Evolutionary conservation across 495 filamentous ascomycete species (phyloP).

Genomic region (Aspergillus ostianus): DNA sequence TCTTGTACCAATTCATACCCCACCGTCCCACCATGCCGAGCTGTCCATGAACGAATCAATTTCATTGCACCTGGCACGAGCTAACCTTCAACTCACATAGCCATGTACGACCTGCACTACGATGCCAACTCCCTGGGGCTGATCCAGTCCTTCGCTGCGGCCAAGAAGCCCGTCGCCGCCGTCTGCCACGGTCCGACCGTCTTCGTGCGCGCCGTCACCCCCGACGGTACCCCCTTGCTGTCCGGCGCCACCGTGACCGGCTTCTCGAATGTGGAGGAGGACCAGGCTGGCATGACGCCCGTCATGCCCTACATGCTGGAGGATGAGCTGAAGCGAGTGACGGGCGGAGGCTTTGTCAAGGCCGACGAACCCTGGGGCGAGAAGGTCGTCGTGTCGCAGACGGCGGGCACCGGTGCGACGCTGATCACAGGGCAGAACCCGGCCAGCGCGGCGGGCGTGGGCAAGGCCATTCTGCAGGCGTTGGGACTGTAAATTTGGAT

Average conservation of each 20-base stretch:
- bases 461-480: constrained; percentile 46
- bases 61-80: not conserved
- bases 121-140: constrained; percentile 52
- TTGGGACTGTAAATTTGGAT: constrained; percentile 20
- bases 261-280: constrained; percentile 69
- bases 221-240: constrained; percentile 51
- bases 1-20: not conserved
- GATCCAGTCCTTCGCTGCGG: constrained; percentile 57
- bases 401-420: constrained; percentile 35
- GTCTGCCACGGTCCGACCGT: constrained; percentile 70
- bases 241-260: constrained; percentile 60
- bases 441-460: constrained; percentile 58
- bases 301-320: constrained; percentile 67
- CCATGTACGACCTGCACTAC: constrained; percentile 67
- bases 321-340: constrained; percentile 49
- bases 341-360: constrained; percentile 57
- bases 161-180: constrained; percentile 61
- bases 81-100: constrained; percentile 24
- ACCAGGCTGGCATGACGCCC: constrained; percentile 41
- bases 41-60: too few species aligned
- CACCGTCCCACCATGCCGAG: not conserved
- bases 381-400: constrained; percentile 57
- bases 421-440: constrained; percentile 80
- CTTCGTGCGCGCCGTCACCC: constrained; percentile 55
- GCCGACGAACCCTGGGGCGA: constrained; percentile 55